Percentiles rank a stretch among this genome's conserved stretches.
These are phyloP conservation scores for Vaccinium vitisidaea DNA, from an alignment of 148 eudicot species.

Conservation along the genomic window DNA sequence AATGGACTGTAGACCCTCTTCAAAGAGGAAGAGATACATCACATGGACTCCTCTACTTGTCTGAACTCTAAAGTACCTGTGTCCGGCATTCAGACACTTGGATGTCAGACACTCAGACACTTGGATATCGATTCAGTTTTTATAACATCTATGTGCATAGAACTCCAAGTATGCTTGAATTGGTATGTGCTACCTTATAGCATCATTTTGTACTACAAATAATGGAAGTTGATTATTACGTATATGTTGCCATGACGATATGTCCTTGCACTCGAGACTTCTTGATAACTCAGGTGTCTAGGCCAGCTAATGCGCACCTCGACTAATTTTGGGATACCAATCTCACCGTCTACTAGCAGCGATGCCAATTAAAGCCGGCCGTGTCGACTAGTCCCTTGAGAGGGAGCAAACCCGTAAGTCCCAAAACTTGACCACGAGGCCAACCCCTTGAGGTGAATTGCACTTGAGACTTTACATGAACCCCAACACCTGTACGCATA, in stretches of 20 bases:
- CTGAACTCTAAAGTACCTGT: background rate
- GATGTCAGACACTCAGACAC: background rate
- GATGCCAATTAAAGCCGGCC: too few species aligned
- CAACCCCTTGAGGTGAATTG: too few species aligned
- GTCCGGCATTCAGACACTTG: background rate
- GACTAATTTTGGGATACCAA: too few species aligned
- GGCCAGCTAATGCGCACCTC: too few species aligned
- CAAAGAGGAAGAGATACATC: background rate
- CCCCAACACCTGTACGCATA: background rate
- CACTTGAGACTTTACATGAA: background rate
- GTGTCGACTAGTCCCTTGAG: too few species aligned
- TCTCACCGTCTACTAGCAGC: too few species aligned
- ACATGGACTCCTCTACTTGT: background rate
- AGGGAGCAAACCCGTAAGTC: too few species aligned
- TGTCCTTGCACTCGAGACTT: background rate
- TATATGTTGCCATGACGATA: background rate
- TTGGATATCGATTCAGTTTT: background rate
- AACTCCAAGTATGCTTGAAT: background rate
- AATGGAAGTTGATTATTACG: background rate
- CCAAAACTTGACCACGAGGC: too few species aligned
- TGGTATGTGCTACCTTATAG: background rate
- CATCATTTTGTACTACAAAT: background rate
- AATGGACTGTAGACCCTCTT: background rate
- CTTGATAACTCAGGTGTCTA: too few species aligned
- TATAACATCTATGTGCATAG: background rate